Evolutionary conservation across 306 rosid genomes (phyloP).

Genomic region (Acacia crassicarpa): DNA sequence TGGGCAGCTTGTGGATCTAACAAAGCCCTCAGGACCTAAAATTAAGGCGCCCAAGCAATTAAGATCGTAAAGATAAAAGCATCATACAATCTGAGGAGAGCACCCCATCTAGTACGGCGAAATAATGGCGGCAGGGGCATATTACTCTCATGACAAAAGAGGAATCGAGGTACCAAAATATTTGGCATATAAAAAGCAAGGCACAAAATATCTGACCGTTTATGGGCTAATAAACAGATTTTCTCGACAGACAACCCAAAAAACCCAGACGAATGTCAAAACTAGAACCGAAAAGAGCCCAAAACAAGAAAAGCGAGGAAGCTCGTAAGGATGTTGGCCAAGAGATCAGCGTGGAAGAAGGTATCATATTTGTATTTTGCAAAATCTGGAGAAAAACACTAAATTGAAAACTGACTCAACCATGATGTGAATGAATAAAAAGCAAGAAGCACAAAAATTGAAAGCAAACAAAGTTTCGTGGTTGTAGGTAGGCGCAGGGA

Average conservation of each 20-base stretch:
- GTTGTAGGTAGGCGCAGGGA: neutral
- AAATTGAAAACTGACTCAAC: neutral
- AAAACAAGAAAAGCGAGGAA: neutral
- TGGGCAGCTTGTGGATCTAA: neutral
- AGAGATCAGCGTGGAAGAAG: neutral
- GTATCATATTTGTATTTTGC: neutral
- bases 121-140: neutral
- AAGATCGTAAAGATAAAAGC: neutral
- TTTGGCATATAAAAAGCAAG: neutral
- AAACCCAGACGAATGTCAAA: neutral
- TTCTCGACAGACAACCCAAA: neutral
- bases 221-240: neutral
- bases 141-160: neutral
- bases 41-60: neutral
- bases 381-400: neutral
- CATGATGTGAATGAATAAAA: neutral
- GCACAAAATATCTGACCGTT: neutral
- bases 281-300: neutral
- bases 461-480: neutral
- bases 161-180: too few relatives aligned
- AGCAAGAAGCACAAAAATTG: neutral
- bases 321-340: neutral
- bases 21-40: neutral
- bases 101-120: neutral
- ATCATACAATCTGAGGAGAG: neutral